Evolutionary conservation across 208 protist species (phyloP), one percentile per base, ranked within the genome.

Genomic region (Herpetomonas samuelpessoai): DNA sequence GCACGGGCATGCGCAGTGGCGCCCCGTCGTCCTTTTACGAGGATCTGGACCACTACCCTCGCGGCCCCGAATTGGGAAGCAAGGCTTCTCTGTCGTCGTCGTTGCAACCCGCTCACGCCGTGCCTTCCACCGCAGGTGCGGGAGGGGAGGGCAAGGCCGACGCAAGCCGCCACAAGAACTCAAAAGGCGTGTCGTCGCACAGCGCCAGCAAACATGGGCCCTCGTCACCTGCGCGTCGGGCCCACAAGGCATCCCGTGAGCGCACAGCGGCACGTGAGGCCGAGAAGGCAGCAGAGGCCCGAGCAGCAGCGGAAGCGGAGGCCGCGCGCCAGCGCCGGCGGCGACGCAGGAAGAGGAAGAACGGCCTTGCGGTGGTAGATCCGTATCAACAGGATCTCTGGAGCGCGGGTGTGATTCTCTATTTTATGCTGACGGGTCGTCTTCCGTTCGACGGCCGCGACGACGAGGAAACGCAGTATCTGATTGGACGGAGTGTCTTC

Each of bases 381-480:
- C 53, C 92, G 61, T 91, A 86, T 81, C 65, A 93, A 85, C 67
- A 96, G 74, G 93, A 97, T 60, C 55, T 96, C 14, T 97, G 93
- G 91, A 90, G 84, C 51, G 83, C 86, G 14, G 91, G 89, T 3
- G 83, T 97, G 25, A 95, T 97, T 66, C 77, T 97, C n/a, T 96
- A 88, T 60, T 93, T 97, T 44, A 95, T 97, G 88, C 80, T 99
- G 19, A 96, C 93, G 10, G 98, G 98, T 3, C 80, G 84, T 12
- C 82, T 99, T 3, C 98, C 98, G 18, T 99, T 99, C 62, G 96
- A 92, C 48, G 91, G 84, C 29, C 78, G 82, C 21, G 79, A 88
- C 58, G 86, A 99, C 50, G 97, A 98, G 60, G 96, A 97, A 31
- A 98, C 90, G 10, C 75, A 97, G 44, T 76, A 97, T 45, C 81